phyloP scores from a whole-genome alignment of 2,329 filamentous ascomycete genomes.

The Talaromyces sp. region DNA sequence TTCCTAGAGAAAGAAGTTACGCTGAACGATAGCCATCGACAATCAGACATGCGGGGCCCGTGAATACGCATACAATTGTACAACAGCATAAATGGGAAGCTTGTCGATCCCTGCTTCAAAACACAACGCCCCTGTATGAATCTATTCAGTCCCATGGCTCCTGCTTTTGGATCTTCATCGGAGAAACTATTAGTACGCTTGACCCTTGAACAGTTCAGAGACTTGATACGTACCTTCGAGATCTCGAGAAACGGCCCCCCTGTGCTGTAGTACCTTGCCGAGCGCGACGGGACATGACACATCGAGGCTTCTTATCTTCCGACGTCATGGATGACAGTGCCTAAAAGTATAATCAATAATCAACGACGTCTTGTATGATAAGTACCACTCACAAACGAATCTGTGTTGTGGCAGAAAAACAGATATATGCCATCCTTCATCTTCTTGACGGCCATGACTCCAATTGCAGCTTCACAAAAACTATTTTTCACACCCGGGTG shows the following conservation, averaged over 20 bases:
- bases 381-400: slow-evolving; percentile 55
- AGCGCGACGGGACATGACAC: slow-evolving; percentile 77
- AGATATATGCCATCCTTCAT: slow-evolving; percentile 68
- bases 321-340: slow-evolving; percentile 85
- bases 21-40: not conserved
- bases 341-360: slow-evolving; percentile 19
- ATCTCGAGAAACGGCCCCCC: slow-evolving; percentile 31
- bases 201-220: not conserved
- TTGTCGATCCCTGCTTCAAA: not conserved
- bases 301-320: slow-evolving; percentile 65
- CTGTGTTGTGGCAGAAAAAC: slow-evolving; percentile 95
- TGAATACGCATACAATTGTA: not conserved
- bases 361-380: not conserved
- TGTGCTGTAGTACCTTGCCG: slow-evolving; percentile 48
- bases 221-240: slow-evolving; percentile 17
- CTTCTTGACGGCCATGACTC: slow-evolving; percentile 86
- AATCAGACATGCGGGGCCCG: not conserved
- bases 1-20: not conserved
- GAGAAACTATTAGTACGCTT: not conserved
- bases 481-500: slow-evolving; percentile 80
- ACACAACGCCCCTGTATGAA: not conserved
- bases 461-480: slow-evolving; percentile 79
- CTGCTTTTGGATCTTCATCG: not conserved
- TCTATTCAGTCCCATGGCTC: not conserved
- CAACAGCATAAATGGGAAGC: not conserved